A percentile compares a stretch with the other conserved stretches of the same genome.
Conservation (phyloP, 192 early-diverging fungal genomes). For the Mortierella antarctica region DNA sequence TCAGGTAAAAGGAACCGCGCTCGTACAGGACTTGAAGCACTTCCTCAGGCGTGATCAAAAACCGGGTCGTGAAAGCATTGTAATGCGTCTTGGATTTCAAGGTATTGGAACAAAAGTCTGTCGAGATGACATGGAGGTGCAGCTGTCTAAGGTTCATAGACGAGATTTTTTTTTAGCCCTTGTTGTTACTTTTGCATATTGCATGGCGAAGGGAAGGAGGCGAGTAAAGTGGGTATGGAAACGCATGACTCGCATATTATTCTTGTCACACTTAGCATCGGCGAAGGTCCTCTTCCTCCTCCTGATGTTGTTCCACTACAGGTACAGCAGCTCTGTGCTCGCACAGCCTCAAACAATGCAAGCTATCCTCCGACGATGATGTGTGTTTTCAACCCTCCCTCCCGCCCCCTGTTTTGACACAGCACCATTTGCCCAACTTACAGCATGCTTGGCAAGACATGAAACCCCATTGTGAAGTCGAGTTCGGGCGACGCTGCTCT, state of each 20-base stretch:
- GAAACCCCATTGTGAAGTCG: slow-evolving; percentile 68
- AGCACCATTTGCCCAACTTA: slow-evolving; percentile 7
- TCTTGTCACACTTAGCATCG: too few relatives aligned
- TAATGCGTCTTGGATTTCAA: neutral
- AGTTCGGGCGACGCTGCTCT: slow-evolving; percentile 22
- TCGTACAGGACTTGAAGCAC: neutral
- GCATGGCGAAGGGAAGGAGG: too few relatives aligned
- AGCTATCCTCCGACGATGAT: too few relatives aligned
- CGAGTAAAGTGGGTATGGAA: too few relatives aligned
- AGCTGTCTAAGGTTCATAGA: slow-evolving; percentile 5
- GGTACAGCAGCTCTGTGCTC: too few relatives aligned
- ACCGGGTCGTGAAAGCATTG: neutral
- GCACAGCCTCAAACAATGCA: too few relatives aligned
- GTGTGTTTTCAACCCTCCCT: too few relatives aligned
- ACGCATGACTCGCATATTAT: too few relatives aligned
- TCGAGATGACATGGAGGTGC: slow-evolving; percentile 10
- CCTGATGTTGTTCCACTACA: too few relatives aligned
- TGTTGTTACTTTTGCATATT: too few relatives aligned
- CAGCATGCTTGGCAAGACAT: slow-evolving; percentile 68
- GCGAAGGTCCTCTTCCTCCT: too few relatives aligned
- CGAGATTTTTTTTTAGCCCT: neutral
- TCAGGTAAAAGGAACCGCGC: neutral
- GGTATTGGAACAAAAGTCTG: neutral
- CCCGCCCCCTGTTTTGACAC: too few relatives aligned
- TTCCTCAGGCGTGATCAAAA: neutral